Evolutionary conservation across 148 eudicot species (phyloP).

Genomic region (Amaranthus hypochondriacus): DNA sequence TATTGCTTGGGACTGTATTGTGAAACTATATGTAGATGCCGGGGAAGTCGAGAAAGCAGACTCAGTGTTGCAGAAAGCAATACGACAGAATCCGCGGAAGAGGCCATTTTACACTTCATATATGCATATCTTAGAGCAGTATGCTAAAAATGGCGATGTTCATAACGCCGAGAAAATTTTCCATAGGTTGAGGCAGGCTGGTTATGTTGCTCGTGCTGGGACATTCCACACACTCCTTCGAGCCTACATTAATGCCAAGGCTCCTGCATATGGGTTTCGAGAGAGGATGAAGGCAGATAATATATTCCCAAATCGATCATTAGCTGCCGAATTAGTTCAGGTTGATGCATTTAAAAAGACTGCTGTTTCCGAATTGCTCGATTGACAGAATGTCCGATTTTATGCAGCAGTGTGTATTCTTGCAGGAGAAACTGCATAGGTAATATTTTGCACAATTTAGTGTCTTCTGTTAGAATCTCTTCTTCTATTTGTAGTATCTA

Average conservation of each 20-base stretch:
- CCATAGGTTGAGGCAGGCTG: conserved; percentile 59
- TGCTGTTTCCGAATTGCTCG: conserved; percentile 56
- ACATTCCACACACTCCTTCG: conserved; percentile 38
- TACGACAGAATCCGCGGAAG: conserved; percentile 24
- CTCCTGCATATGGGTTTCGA: conserved; percentile 73
- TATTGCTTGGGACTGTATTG: conserved; percentile 64
- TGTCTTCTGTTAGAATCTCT: conserved; percentile 2
- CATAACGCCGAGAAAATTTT: conserved; percentile 81
- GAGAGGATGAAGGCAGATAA: conserved; percentile 90
- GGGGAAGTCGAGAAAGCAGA: conserved; percentile 95
- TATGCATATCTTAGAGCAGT: conserved; percentile 55
- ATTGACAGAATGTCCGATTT: conserved; percentile 31
- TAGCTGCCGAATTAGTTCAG: conserved; percentile 42
- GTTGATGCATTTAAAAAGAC: conserved; percentile 61
- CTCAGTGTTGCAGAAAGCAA: conserved; percentile 53
- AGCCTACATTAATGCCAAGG: conserved; percentile 54
- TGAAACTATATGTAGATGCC: conserved; percentile 65
- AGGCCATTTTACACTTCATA: conserved; percentile 56
- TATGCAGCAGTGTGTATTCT: background rate
- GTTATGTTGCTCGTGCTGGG: conserved; percentile 46
- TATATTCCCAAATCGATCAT: conserved; percentile 44
- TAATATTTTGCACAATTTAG: background rate
- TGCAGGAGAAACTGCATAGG: conserved; percentile 2
- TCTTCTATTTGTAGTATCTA: background rate
- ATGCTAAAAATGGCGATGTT: conserved; percentile 69